Conservation (phyloP, 1,284 basidiomycete species). For the Cutaneotrichosporon sp. region DNA sequence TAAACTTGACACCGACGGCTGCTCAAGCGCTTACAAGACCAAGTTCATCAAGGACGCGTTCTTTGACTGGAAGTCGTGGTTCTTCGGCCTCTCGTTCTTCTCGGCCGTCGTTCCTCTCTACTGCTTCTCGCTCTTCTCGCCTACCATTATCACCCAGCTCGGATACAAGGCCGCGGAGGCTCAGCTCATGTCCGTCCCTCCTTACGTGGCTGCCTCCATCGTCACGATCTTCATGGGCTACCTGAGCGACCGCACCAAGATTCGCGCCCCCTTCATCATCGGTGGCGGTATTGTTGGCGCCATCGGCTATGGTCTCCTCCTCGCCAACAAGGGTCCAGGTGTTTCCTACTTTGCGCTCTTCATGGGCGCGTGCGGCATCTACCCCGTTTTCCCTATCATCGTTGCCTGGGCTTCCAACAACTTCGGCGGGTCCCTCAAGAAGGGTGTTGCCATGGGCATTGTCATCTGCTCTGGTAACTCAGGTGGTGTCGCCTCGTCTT, state of each 20-base stretch:
- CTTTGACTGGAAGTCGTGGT: slow-evolving; percentile 38
- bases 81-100: slow-evolving; percentile 27
- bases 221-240: slow-evolving; percentile 39
- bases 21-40: slow-evolving; percentile 30
- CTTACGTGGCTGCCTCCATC: slow-evolving; percentile 32
- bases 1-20: slow-evolving; percentile 29
- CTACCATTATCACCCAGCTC: slow-evolving; percentile 34
- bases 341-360: slow-evolving; percentile 55
- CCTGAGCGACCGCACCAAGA: slow-evolving; percentile 35
- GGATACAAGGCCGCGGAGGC: slow-evolving; percentile 66
- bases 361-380: slow-evolving; percentile 56
- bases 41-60: slow-evolving; percentile 26
- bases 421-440: slow-evolving; percentile 56
- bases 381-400: slow-evolving; percentile 54
- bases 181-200: slow-evolving; percentile 53
- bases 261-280: slow-evolving; percentile 40
- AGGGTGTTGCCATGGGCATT: slow-evolving; percentile 55
- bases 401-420: slow-evolving; percentile 59
- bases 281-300: slow-evolving; percentile 37
- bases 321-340: slow-evolving; percentile 41
- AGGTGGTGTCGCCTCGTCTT: slow-evolving; percentile 53
- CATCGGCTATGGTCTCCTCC: slow-evolving; percentile 35
- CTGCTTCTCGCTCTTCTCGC: slow-evolving; percentile 57
- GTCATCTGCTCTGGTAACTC: slow-evolving; percentile 56
- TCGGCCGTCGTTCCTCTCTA: slow-evolving; percentile 56